phyloP scores from a whole-genome alignment of 1,284 basidiomycete genomes.

The Xerocomus amazonicus region DNA sequence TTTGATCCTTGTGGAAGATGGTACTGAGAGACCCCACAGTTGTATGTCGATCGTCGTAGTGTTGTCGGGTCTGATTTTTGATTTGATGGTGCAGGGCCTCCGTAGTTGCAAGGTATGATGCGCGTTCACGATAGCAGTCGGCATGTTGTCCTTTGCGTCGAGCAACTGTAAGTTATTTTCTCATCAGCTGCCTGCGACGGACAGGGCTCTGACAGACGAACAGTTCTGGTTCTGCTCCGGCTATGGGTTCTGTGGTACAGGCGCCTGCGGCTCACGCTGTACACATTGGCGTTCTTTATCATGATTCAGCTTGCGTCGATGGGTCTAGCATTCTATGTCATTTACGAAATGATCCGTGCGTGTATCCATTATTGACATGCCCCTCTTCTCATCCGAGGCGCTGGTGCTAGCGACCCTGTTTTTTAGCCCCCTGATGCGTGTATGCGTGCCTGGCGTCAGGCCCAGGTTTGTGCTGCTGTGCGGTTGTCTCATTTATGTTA shows the following conservation, averaged over 20 bases:
- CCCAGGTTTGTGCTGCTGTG: constrained; percentile 24
- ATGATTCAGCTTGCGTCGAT: constrained; percentile 32
- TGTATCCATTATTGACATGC: neutral
- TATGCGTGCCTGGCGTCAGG: constrained; percentile 17
- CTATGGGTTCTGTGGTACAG: constrained; percentile 44
- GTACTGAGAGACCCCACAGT: constrained; percentile 5
- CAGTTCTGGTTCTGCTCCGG: constrained; percentile 39
- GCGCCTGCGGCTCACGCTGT: constrained; percentile 32
- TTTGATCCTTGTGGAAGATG: neutral
- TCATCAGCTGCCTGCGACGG: neutral
- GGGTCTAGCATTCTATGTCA: constrained; percentile 26
- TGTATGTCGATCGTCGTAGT: constrained; percentile 10
- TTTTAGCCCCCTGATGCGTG: constrained; percentile 5
- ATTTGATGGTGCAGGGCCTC: constrained; percentile 1
- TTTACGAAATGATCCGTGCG: constrained; percentile 35
- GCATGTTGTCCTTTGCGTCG: constrained; percentile 36
- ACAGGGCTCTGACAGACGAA: neutral
- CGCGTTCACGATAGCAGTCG: constrained; percentile 30
- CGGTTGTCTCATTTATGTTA: constrained; percentile 20
- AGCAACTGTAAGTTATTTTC: constrained; percentile 36
- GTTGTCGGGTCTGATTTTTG: neutral
- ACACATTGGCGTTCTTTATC: constrained; percentile 34
- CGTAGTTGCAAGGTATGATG: constrained; percentile 38
- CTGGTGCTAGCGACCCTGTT: constrained; percentile 13
- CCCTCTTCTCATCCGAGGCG: no score